Conservation (phyloP, 306 rosid species). For the Cotoneaster glaucophyllus region DNA sequence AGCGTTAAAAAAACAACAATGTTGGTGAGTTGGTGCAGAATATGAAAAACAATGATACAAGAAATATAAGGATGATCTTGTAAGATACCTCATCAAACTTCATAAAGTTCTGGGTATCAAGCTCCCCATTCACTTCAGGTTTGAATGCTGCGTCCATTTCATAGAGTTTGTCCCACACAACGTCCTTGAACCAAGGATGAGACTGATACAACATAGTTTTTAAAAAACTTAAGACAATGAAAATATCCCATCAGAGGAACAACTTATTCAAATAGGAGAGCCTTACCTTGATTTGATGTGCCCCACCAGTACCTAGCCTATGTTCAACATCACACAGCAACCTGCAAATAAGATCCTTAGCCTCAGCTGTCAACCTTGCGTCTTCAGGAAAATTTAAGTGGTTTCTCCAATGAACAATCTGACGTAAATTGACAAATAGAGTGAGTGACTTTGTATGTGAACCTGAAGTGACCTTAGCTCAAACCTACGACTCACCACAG, state of each 20-base stretch:
- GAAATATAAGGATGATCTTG: background rate
- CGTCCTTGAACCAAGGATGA: slow-evolving; percentile 90
- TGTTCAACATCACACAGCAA: slow-evolving; percentile 90
- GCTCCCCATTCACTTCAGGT: slow-evolving; percentile 93
- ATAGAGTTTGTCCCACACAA: slow-evolving; percentile 87
- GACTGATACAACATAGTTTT: slow-evolving; percentile 49
- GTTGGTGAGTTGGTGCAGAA: background rate
- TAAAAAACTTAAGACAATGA: slow-evolving; percentile 11
- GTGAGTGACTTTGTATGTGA: slow-evolving; percentile 5
- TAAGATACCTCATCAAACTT: slow-evolving; percentile 87
- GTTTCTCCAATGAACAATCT: slow-evolving; percentile 98
- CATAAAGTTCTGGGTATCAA: slow-evolving; percentile 99
- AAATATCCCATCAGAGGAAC: slow-evolving; percentile 11
- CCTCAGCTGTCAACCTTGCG: slow-evolving; percentile 68
- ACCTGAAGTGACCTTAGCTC: slow-evolving; percentile 9
- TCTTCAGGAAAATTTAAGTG: slow-evolving; percentile 90
- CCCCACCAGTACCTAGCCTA: slow-evolving; percentile 87
- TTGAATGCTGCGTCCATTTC: slow-evolving; percentile 96
- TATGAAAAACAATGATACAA: background rate
- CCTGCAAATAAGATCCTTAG: slow-evolving; percentile 87
- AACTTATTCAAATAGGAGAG: slow-evolving; percentile 15
- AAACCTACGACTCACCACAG: slow-evolving; percentile 14
- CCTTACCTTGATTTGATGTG: slow-evolving; percentile 72
- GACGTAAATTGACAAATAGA: slow-evolving; percentile 29
- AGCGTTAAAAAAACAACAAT: background rate